These are phyloP conservation scores for Geotrichum macrosporum DNA, from an alignment of 1,139 yeast species.

Conservation along the genomic window DNA sequence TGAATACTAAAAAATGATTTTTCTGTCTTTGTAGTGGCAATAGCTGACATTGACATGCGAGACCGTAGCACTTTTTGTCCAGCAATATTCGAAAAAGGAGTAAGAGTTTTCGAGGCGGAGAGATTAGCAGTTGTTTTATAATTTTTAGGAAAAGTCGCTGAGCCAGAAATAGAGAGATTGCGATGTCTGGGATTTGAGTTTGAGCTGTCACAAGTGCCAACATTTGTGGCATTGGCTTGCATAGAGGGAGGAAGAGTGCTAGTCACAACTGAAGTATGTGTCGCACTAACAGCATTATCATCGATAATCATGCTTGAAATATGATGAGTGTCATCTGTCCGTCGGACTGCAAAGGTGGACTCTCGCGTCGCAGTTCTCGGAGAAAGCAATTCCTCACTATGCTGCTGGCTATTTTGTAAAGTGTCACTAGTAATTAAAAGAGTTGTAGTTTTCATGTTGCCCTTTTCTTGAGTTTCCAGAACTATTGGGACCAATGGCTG, in stretches of 20 bases:
- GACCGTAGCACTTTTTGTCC: no score
- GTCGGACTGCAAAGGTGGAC: not conserved
- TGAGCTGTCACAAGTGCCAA: not conserved
- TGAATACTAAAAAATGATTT: no score
- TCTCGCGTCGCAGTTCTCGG: not conserved
- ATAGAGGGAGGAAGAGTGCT: not conserved
- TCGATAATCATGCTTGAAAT: not conserved
- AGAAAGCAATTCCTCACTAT: not conserved
- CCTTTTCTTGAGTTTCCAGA: not conserved
- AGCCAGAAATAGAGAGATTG: not conserved
- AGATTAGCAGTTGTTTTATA: not conserved
- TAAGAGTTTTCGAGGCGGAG: not conserved
- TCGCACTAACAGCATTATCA: not conserved
- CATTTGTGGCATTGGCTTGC: not conserved
- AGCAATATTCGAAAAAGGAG: no score
- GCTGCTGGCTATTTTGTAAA: not conserved
- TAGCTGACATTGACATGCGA: no score
- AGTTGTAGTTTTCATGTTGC: not conserved
- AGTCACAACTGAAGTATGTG: not conserved
- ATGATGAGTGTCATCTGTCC: no score
- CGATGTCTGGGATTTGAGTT: not conserved
- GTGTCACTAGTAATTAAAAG: not conserved
- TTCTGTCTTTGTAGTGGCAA: no score
- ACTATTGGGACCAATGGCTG: no score
- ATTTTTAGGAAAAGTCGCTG: not conserved